Evolutionary conservation across 2,329 filamentous ascomycete genomes (phyloP), one percentile per base, ranked within the genome.

Genomic region (Fusarium papillatum): DNA sequence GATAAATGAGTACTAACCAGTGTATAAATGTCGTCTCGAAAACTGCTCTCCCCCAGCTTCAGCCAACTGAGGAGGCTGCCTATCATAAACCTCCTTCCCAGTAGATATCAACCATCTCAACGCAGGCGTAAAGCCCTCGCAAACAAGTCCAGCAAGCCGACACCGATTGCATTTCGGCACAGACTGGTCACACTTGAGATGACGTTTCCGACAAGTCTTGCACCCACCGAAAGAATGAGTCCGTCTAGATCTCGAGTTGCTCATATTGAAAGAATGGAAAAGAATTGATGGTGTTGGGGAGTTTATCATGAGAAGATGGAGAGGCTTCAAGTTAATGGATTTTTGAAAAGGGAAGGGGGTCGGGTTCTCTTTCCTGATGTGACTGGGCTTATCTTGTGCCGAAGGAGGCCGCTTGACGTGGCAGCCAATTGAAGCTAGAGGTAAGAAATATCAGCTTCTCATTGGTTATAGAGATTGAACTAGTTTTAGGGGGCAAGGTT

Each of bases 191-290:
- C 76, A 78, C 11, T 78, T 78, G 26, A 78, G 72, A 63, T 78
- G 76, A 16, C 76, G 72, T 64, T 77, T 78, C 7, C 76, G 74
- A 38, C 76, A 78, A 3, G 76, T 78, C 41, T 77, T 78, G 36
- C 76, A 78, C 2, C 76, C 76, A 2, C 76, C 76, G 5, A 78
- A 76, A 64, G 74, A 76, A 53, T 76, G 74, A 5, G 74, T 76
- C 16, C 74, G 74, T 63, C 63, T 74, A 3, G 74, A 74, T 66
- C 55, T 64, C n/a, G 70, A 39, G 26, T 74, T 74, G 31, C 53
- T 48, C 72, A 75, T 74, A 46, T 29, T 71, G 48, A 46, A 43
- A 13, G 41, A 66, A 26, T 22, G 39, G 31, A 19, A 22, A 57
- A 57, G 48, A 57, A 55, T 46, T 34, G 68, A 22, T 46, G 38